Conservation (phyloP, 2,329 filamentous ascomycete genomes). For the Pseudogymnoascus sp. region DNA sequence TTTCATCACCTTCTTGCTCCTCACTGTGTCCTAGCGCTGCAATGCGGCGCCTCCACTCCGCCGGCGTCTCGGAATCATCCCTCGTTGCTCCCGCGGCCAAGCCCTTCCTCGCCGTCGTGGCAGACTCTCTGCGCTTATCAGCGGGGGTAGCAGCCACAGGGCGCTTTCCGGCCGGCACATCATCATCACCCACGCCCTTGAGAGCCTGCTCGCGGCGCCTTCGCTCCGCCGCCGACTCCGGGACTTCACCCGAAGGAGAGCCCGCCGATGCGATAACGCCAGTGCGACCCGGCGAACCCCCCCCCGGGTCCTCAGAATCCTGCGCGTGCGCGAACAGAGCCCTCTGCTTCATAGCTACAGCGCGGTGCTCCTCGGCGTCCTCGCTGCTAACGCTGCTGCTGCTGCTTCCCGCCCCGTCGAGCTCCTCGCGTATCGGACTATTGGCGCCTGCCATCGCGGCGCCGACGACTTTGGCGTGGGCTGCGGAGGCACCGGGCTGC, state of each 20-base stretch:
- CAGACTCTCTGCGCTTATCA: constrained; percentile 5
- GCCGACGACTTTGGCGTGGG: constrained; percentile 14
- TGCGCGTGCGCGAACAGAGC: constrained; percentile 32
- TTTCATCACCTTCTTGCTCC: constrained; percentile 10
- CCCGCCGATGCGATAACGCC: constrained; percentile 24
- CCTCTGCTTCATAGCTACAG: not conserved
- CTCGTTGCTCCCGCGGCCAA: constrained; percentile 12
- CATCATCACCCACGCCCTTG: constrained; percentile 35
- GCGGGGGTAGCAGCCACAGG: not conserved
- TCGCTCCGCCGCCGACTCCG: constrained; percentile 64
- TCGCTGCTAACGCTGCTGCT: not conserved
- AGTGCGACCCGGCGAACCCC: constrained; percentile 7
- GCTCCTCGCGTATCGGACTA: not conserved
- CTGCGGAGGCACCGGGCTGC: constrained; percentile 12
- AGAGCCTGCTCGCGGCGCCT: constrained; percentile 53
- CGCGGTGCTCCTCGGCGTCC: not conserved
- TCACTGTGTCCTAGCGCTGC: constrained; percentile 58
- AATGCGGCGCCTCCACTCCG: constrained; percentile 64
- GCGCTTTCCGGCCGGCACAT: constrained; percentile 21
- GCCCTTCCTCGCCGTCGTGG: not conserved
- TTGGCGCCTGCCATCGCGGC: constrained; percentile 19
- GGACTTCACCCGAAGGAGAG: constrained; percentile 26
- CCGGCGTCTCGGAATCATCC: constrained; percentile 59
- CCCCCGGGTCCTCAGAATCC: constrained; percentile 28
- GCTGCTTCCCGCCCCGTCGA: not conserved